Conservation (phyloP, 495 filamentous ascomycete species). For the Penicillium chermesinum region DNA sequence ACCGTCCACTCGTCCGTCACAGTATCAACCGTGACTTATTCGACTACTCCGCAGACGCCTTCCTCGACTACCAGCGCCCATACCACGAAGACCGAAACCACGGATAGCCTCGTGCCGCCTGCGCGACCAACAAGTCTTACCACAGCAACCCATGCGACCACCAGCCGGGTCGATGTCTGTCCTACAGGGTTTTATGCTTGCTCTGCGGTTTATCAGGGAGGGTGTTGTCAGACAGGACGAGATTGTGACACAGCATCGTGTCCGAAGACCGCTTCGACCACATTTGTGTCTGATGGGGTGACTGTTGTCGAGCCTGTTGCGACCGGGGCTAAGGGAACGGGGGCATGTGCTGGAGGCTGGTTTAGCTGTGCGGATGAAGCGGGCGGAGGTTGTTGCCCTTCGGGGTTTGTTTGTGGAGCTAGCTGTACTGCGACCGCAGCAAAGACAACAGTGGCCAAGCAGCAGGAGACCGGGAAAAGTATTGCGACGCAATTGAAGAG, state of each 20-base stretch:
- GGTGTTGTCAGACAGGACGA: conserved; percentile 77
- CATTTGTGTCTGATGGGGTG: conserved; percentile 54
- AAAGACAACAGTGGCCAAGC: conserved; percentile 56
- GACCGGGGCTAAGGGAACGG: conserved; percentile 26
- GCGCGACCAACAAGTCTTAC: conserved; percentile 47
- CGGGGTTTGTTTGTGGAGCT: conserved; percentile 65
- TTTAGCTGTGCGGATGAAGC: conserved; percentile 60
- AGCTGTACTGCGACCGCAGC: conserved; percentile 60
- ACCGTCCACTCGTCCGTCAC: conserved; percentile 41
- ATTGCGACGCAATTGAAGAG: background rate
- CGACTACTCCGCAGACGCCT: conserved; percentile 26
- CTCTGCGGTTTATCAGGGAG: conserved; percentile 58
- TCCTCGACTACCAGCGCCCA: conserved; percentile 15
- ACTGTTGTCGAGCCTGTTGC: conserved; percentile 62
- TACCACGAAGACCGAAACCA: conserved; percentile 6
- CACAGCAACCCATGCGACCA: conserved; percentile 21
- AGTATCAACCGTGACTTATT: conserved; percentile 36
- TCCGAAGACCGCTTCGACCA: conserved; percentile 54
- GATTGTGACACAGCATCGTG: conserved; percentile 72
- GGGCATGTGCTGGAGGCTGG: conserved; percentile 71
- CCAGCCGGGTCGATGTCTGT: conserved; percentile 33
- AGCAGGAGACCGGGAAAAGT: conserved; percentile 19
- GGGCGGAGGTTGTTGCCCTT: conserved; percentile 75
- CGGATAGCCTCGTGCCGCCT: conserved; percentile 37
- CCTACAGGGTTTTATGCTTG: conserved; percentile 75